Percentiles rank a stretch among this genome's conserved stretches.
These are phyloP conservation scores for Cercophora newfieldiana DNA, from an alignment of 495 filamentous ascomycete genomes.

Conservation along the genomic window DNA sequence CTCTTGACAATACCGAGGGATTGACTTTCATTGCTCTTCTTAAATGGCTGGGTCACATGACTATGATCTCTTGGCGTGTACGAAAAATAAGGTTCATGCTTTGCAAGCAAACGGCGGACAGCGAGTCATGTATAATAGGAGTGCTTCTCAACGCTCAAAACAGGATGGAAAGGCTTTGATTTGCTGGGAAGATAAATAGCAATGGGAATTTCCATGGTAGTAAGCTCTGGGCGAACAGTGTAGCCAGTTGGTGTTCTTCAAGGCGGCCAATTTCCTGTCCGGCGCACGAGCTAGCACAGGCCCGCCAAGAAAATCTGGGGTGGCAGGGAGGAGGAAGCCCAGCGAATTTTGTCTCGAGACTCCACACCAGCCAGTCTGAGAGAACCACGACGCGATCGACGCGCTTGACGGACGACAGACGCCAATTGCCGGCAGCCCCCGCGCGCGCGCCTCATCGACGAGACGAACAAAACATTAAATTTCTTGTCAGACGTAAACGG, in stretches of 20 bases:
- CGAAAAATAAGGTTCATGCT: neutral
- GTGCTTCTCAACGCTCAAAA: neutral
- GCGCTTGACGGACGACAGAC: conserved; percentile 9
- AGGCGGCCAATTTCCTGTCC: neutral
- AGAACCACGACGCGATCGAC: conserved; percentile 22
- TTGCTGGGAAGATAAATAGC: neutral
- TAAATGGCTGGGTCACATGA: neutral
- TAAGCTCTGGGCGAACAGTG: neutral
- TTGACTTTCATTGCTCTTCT: neutral
- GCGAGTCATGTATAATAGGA: neutral
- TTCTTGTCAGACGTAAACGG: conserved; percentile 15
- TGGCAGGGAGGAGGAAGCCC: neutral
- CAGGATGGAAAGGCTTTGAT: neutral
- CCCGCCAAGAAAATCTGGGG: conserved; percentile 9
- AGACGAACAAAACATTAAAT: neutral
- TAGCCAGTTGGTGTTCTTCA: neutral
- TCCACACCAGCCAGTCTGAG: conserved; percentile 13
- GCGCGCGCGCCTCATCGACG: conserved; percentile 1
- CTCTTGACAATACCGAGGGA: too few species aligned
- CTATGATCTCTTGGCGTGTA: neutral
- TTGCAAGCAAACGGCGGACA: neutral
- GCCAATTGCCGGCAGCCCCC: conserved; percentile 11
- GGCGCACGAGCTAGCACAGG: neutral
- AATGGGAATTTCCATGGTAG: neutral
- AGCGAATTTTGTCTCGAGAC: conserved; percentile 12